Percentiles rank a stretch among this genome's conserved stretches.
Conservation (phyloP, 768 basidiomycete genomes). For the Mycena kentingensis region DNA sequence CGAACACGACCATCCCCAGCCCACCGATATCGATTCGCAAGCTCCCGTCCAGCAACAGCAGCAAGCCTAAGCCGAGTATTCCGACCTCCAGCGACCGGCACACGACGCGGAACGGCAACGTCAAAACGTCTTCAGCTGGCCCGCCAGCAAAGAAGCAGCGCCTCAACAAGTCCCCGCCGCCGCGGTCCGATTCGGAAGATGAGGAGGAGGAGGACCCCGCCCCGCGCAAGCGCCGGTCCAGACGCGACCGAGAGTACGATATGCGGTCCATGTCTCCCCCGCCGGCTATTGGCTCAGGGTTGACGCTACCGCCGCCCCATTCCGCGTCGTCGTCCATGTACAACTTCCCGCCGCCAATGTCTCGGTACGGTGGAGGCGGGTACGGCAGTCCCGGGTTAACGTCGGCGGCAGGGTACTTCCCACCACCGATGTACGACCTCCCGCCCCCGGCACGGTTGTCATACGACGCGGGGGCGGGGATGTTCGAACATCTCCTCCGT, state of each 20-base stretch:
- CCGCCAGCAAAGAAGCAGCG: conserved; percentile 17
- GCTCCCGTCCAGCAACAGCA: conserved; percentile 4
- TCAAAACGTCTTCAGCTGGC: conserved; percentile 10
- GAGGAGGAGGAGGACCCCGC: conserved; percentile 6
- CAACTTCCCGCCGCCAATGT: not conserved
- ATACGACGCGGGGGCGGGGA: not conserved
- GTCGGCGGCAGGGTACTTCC: not conserved
- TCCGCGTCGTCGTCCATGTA: not conserved
- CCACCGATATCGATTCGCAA: conserved; percentile 19
- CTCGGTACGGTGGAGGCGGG: not conserved
- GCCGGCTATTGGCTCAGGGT: not conserved
- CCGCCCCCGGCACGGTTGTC: not conserved
- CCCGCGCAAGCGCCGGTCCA: conserved; percentile 3
- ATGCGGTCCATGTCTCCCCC: not conserved
- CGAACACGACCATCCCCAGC: conserved; percentile 19
- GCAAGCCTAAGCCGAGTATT: conserved; percentile 6
- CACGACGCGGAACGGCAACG: conserved; percentile 11
- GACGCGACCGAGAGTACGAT: no score
- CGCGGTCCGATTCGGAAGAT: conserved; percentile 5
- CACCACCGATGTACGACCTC: not conserved
- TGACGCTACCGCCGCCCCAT: not conserved
- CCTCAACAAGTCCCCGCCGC: not conserved
- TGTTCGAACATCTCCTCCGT: not conserved
- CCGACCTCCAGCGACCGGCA: conserved; percentile 19
- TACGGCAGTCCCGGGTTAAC: not conserved